Percentiles rank a stretch among this genome's conserved stretches.
These are phyloP conservation scores for Epichloe coenophiala DNA, from an alignment of 2,329 filamentous ascomycete genomes.

Conservation along the genomic window DNA sequence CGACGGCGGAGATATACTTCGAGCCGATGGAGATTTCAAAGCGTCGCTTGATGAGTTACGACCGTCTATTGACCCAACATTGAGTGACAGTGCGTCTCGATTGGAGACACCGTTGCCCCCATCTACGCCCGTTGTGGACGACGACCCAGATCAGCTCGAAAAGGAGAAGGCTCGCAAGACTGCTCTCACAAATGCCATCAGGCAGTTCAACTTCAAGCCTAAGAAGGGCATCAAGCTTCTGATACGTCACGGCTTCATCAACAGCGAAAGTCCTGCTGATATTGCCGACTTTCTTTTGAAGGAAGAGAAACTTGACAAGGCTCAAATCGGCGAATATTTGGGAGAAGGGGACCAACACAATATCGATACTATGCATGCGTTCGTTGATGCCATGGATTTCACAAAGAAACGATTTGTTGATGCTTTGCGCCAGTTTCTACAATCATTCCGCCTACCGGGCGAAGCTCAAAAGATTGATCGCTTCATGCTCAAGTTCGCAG, in stretches of 20 bases:
- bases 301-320: conserved; percentile 80
- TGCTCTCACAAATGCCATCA: conserved; percentile 74
- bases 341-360: conserved; percentile 89
- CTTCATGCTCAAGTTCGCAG: conserved; percentile 98
- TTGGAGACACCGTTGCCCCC: conserved; percentile 44
- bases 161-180: conserved; percentile 91
- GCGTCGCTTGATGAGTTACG: conserved; percentile 34
- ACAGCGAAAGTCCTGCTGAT: conserved; percentile 62
- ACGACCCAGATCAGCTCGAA: conserved; percentile 89
- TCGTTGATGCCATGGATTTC: conserved; percentile 93
- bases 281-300: conserved; percentile 71
- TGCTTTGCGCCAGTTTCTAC: conserved; percentile 77
- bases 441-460: conserved; percentile 86
- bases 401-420: conserved; percentile 84
- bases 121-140: conserved; percentile 60
- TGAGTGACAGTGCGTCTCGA: conserved; percentile 46
- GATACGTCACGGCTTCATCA: conserved; percentile 75
- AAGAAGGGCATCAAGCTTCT: conserved; percentile 83
- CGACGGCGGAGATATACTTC: conserved; percentile 29
- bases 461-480: conserved; percentile 99
- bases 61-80: conserved; percentile 55
- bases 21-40: conserved; percentile 22
- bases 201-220: conserved; percentile 94
- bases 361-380: conserved; percentile 95
- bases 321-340: conserved; percentile 83